Conservation (phyloP, 2,329 filamentous ascomycete species). For the Raffaelea albimanens region DNA sequence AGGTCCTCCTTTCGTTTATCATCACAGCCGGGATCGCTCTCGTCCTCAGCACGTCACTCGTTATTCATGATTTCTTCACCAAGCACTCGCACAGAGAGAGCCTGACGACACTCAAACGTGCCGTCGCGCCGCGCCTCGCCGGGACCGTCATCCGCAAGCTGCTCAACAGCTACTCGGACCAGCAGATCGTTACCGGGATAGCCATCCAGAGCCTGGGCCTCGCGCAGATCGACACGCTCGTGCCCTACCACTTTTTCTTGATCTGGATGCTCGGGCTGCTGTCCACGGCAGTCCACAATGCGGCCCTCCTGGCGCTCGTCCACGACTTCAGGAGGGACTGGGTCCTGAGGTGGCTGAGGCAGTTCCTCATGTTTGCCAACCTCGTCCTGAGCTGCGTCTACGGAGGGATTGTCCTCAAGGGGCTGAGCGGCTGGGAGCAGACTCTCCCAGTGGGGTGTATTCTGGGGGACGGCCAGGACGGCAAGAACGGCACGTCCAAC, state of each 20-base stretch:
- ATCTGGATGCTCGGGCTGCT: slow-evolving; percentile 59
- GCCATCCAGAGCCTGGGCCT: slow-evolving; percentile 57
- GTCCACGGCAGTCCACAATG: slow-evolving; percentile 56
- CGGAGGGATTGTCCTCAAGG: slow-evolving; percentile 47
- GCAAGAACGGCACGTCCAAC: too few species aligned
- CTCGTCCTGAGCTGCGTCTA: slow-evolving; percentile 46
- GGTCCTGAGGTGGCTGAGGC: slow-evolving; percentile 57
- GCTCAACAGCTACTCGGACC: slow-evolving; percentile 55
- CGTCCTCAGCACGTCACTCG: slow-evolving; percentile 43
- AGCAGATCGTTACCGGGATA: slow-evolving; percentile 60
- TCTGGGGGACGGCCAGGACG: slow-evolving; percentile 28
- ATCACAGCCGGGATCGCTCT: slow-evolving; percentile 52
- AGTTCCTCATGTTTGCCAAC: slow-evolving; percentile 58
- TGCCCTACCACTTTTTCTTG: slow-evolving; percentile 62
- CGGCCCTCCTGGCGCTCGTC: slow-evolving; percentile 54
- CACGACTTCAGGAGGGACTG: slow-evolving; percentile 58
- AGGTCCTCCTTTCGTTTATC: slow-evolving; percentile 58
- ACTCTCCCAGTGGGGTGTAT: slow-evolving; percentile 52
- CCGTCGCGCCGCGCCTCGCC: not conserved
- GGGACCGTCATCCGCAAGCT: slow-evolving; percentile 48
- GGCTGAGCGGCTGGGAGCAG: slow-evolving; percentile 39
- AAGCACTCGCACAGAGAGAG: slow-evolving; percentile 1
- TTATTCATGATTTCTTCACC: slow-evolving; percentile 39
- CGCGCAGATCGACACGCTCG: slow-evolving; percentile 46
- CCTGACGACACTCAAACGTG: slow-evolving; percentile 24